Evolutionary conservation across 108 stramenopile genomes (phyloP), one percentile per base, ranked within the genome.

Genomic region (Discostella stelligeroides): DNA sequence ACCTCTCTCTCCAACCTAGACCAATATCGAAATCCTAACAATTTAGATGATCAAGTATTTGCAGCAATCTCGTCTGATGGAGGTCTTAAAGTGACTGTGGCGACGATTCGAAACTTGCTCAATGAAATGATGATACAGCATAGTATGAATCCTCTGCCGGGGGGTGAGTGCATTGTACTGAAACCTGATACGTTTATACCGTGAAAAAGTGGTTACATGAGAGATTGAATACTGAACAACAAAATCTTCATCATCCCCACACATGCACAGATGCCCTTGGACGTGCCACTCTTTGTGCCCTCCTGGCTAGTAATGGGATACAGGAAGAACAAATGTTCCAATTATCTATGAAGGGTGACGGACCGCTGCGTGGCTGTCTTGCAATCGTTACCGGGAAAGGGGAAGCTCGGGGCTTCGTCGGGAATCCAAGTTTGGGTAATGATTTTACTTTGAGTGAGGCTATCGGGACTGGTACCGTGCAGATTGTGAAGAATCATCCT

Each of bases 401-500:
- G 25, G 68, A 83, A 60, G 80, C 89, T 7, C 66, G 78, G 42
- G 94, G 91, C 23, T 95, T 88, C 66, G 91, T 89, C 18, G 94
- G 91, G 25, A 85, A 79, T 77, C 91, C 91, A 6, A 70, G 64
- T 65, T 59, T 91, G 47, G 86, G 87, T 21, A 84, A 85, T 46
- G 82, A 77, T 27, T 85, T 89, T 60, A 61, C 63, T 14, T 23
- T 95, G 46, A 42, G 63, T 15, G 86, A 92, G 55, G 94, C 94
- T 14, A 72, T 95, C 9, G 94, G 94, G 14, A 63, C 73, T 53
- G 94, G 94, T 25, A 72, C 72, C 9, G 75, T 92, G 3, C 89
- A 95, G 68, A 81, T 95, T 3, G 94, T 95, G 27, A 95, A 95
- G 59, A 95, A 92, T 60, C 94, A 95, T 48, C 94, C 94, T 9